Percentiles rank a stretch among this genome's conserved stretches.
Evolutionary conservation across 2,329 filamentous ascomycete genomes (phyloP).

Genomic region (Orbilia blumenaviensis): DNA sequence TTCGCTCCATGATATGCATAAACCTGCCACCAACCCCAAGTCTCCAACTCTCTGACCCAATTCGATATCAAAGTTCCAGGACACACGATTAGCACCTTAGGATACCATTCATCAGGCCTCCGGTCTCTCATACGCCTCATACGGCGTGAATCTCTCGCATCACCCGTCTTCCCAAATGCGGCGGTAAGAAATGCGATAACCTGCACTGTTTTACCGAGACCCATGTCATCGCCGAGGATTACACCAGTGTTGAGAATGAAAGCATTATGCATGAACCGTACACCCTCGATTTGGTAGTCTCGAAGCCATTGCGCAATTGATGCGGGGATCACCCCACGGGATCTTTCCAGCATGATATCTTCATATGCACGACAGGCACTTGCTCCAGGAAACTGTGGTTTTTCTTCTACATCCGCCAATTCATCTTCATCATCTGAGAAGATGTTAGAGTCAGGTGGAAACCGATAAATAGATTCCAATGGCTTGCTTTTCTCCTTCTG

Average conservation of each 20-base stretch:
- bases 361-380: conserved; percentile 75
- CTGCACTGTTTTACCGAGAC: conserved; percentile 94
- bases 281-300: conserved; percentile 88
- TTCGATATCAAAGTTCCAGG: conserved; percentile 89
- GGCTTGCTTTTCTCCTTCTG: conserved; percentile 50
- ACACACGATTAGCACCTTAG: conserved; percentile 82
- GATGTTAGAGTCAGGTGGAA: conserved; percentile 60
- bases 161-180: conserved; percentile 92
- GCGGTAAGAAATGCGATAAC: conserved; percentile 90
- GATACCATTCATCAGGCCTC: conserved; percentile 75
- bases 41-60: conserved; percentile 83
- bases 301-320: conserved; percentile 90
- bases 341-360: conserved; percentile 78
- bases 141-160: conserved; percentile 82
- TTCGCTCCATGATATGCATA: conserved; percentile 78
- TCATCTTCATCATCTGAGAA: conserved; percentile 63
- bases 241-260: conserved; percentile 93
- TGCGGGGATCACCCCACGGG: conserved; percentile 82
- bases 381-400: conserved; percentile 74
- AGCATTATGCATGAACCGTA: conserved; percentile 82
- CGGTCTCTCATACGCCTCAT: conserved; percentile 81
- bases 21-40: conserved; percentile 96
- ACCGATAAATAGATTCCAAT: conserved; percentile 53
- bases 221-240: conserved; percentile 96
- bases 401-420: conserved; percentile 66